Percentiles rank a stretch among this genome's conserved stretches.
Evolutionary conservation across 192 early-diverging fungal genomes (phyloP).

Genomic region (Backusella westeae): DNA sequence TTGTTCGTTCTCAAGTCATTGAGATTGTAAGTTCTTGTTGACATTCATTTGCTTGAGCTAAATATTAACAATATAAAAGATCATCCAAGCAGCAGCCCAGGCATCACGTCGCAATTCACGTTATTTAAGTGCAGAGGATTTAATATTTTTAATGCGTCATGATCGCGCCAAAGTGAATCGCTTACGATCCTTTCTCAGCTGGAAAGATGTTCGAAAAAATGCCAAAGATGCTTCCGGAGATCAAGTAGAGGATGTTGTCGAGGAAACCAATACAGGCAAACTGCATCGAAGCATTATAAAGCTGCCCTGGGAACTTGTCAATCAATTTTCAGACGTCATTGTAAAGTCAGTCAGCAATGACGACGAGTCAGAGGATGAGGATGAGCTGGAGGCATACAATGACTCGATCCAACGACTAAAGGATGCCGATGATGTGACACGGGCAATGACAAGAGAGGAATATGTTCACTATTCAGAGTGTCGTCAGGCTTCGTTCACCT

Average conservation of each 20-base stretch:
- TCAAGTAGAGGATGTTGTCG: constrained; percentile 53
- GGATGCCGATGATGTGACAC: constrained; percentile 90
- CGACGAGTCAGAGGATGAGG: constrained; percentile 80
- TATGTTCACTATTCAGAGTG: constrained; percentile 99
- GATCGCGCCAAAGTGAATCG: constrained; percentile 93
- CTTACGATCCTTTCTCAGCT: constrained; percentile 84
- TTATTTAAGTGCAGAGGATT: constrained; percentile 83
- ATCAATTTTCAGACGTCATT: constrained; percentile 62
- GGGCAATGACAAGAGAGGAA: constrained; percentile 96
- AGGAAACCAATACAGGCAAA: constrained; percentile 56
- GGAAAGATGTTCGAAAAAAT: constrained; percentile 95
- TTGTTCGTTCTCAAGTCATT: constrained; percentile 91
- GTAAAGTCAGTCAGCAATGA: constrained; percentile 37
- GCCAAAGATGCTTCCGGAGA: constrained; percentile 77
- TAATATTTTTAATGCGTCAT: constrained; percentile 96
- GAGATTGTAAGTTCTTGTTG: constrained; percentile 67
- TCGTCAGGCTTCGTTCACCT: constrained; percentile 96
- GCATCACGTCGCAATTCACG: constrained; percentile 79
- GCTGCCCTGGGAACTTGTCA: constrained; percentile 92
- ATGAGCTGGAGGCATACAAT: constrained; percentile 88
- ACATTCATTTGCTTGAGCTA: neutral
- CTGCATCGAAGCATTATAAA: constrained; percentile 72
- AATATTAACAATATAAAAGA: constrained; percentile 40
- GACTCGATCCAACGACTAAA: constrained; percentile 82
- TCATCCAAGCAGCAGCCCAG: constrained; percentile 84